Percentiles rank a stretch among this genome's conserved stretches.
These are phyloP conservation scores for Aspergillus olivimuriae DNA, from an alignment of 495 filamentous ascomycete species.

Conservation along the genomic window DNA sequence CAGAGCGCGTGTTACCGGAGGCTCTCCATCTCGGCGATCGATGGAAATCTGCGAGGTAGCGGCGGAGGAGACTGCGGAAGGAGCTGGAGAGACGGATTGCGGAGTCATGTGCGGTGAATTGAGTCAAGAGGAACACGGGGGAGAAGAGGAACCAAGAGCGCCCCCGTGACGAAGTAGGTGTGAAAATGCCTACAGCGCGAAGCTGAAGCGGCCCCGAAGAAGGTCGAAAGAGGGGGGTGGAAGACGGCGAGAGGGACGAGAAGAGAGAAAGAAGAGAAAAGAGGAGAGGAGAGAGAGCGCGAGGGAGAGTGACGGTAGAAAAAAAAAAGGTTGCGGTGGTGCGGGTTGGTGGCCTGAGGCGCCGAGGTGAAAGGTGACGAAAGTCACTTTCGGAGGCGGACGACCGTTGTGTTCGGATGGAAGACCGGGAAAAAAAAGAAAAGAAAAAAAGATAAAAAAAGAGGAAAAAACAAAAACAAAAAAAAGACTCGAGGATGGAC, in stretches of 20 bases:
- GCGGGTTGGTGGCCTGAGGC: slow-evolving; percentile 31
- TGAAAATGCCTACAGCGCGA: slow-evolving; percentile 17
- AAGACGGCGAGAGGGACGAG: slow-evolving; percentile 1
- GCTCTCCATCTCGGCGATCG: slow-evolving; percentile 38
- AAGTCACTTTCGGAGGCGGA: slow-evolving; percentile 16
- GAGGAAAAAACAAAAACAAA: slow-evolving; percentile 10
- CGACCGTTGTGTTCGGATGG: slow-evolving; percentile 6
- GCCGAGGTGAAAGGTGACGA: slow-evolving; percentile 25
- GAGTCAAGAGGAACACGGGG: slow-evolving; percentile 10
- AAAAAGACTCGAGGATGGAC: slow-evolving; percentile 22
- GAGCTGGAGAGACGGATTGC: slow-evolving; percentile 37
- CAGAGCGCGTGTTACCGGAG: slow-evolving; percentile 40
- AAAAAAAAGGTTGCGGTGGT: slow-evolving; percentile 19
- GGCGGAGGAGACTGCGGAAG: slow-evolving; percentile 41
- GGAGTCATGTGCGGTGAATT: slow-evolving; percentile 43
- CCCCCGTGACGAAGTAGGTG: slow-evolving; percentile 11
- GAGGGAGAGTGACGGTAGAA: slow-evolving; percentile 17
- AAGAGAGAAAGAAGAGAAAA: slow-evolving; percentile 4
- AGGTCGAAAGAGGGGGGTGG: background rate
- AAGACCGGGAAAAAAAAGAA: slow-evolving; percentile 5
- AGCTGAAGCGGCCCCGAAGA: slow-evolving; percentile 16
- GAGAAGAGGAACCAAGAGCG: slow-evolving; percentile 6
- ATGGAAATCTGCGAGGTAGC: slow-evolving; percentile 35
- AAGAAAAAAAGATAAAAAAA: slow-evolving; percentile 6
- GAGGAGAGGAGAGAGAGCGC: slow-evolving; percentile 3